These are phyloP conservation scores for Diplodia mutila DNA, from an alignment of 2,329 filamentous ascomycete genomes.

Conservation along the genomic window DNA sequence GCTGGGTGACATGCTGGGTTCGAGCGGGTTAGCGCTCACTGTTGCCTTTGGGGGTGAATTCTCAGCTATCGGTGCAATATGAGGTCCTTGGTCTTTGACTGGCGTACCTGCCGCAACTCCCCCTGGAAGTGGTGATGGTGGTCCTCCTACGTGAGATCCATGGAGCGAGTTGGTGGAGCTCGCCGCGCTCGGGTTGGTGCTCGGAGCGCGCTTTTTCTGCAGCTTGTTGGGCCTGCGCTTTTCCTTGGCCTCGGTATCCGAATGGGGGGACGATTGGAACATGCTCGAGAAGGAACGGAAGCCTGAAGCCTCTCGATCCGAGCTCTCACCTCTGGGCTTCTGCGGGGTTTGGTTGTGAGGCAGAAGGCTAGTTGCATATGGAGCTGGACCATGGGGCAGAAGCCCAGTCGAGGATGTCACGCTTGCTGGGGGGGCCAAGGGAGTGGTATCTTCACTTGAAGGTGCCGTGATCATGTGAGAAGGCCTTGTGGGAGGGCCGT, in stretches of 20 bases:
- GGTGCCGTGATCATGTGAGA: slow-evolving; percentile 46
- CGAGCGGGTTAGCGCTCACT: slow-evolving; percentile 23
- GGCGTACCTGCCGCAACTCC: slow-evolving; percentile 34
- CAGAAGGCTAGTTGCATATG: slow-evolving; percentile 19
- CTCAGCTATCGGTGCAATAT: slow-evolving; percentile 26
- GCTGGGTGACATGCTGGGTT: slow-evolving; percentile 72
- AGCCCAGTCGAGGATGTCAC: slow-evolving; percentile 25
- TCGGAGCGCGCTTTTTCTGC: slow-evolving; percentile 81
- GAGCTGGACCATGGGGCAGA: slow-evolving; percentile 4
- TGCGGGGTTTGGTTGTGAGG: slow-evolving; percentile 14
- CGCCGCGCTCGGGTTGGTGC: slow-evolving; percentile 84
- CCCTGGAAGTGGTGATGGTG: slow-evolving; percentile 39
- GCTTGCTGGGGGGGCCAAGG: slow-evolving; percentile 37
- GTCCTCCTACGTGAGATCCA: slow-evolving; percentile 25
- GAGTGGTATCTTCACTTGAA: slow-evolving; percentile 44
- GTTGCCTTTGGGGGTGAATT: slow-evolving; percentile 24
- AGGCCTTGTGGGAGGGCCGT: slow-evolving; percentile 23
- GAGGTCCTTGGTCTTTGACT: slow-evolving; percentile 35
- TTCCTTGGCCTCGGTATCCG: slow-evolving; percentile 63
- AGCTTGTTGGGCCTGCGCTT: slow-evolving; percentile 82
- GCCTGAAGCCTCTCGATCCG: slow-evolving; percentile 18
- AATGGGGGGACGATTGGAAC: slow-evolving; percentile 61
- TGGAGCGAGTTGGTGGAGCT: slow-evolving; percentile 75
- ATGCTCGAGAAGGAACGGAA: slow-evolving; percentile 33
- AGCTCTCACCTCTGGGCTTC: slow-evolving; percentile 21